Percentiles rank a stretch among this genome's conserved stretches.
These are phyloP conservation scores for Trichoderma asperellum DNA, from an alignment of 2,329 filamentous ascomycete species.

Conservation along the genomic window DNA sequence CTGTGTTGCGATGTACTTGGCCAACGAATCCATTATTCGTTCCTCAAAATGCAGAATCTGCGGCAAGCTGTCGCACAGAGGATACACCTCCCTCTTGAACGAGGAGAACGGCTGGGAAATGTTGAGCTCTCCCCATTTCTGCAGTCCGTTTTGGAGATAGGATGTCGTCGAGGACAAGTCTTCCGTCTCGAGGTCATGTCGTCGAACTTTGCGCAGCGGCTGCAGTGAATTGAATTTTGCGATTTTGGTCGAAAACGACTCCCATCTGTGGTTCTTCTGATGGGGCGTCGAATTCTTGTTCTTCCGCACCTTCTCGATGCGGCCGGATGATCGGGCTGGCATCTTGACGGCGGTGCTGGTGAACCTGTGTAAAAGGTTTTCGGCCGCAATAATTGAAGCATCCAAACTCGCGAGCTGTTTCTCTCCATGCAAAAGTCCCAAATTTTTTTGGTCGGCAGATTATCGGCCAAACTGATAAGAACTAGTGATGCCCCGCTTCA, in stretches of 20 bases:
- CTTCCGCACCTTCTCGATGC: slow-evolving; percentile 71
- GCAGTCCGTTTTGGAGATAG: slow-evolving; percentile 80
- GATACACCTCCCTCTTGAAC: slow-evolving; percentile 75
- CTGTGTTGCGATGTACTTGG: slow-evolving; percentile 74
- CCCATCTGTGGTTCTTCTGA: slow-evolving; percentile 84
- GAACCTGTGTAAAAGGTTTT: slow-evolving; percentile 35
- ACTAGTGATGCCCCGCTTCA: slow-evolving; percentile 27
- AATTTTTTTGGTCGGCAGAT: slow-evolving; percentile 43
- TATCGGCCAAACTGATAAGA: slow-evolving; percentile 45
- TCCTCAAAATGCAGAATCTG: slow-evolving; percentile 91
- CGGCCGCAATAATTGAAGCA: slow-evolving; percentile 32
- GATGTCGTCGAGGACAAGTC: slow-evolving; percentile 78
- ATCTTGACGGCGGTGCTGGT: slow-evolving; percentile 51
- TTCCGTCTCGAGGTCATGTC: slow-evolving; percentile 79
- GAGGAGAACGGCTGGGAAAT: slow-evolving; percentile 77
- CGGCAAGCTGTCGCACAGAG: slow-evolving; percentile 84
- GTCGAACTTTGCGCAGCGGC: slow-evolving; percentile 85
- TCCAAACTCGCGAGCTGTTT: slow-evolving; percentile 32
- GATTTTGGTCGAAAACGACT: slow-evolving; percentile 88
- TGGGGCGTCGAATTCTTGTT: slow-evolving; percentile 72
- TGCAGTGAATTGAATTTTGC: slow-evolving; percentile 88
- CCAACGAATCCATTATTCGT: slow-evolving; percentile 77
- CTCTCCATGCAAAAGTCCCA: slow-evolving; percentile 38
- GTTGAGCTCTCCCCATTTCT: slow-evolving; percentile 92
- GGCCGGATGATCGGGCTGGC: slow-evolving; percentile 65